Evolutionary conservation across 2,329 filamentous ascomycete species (phyloP).

Genomic region (Xylaria polymorpha): DNA sequence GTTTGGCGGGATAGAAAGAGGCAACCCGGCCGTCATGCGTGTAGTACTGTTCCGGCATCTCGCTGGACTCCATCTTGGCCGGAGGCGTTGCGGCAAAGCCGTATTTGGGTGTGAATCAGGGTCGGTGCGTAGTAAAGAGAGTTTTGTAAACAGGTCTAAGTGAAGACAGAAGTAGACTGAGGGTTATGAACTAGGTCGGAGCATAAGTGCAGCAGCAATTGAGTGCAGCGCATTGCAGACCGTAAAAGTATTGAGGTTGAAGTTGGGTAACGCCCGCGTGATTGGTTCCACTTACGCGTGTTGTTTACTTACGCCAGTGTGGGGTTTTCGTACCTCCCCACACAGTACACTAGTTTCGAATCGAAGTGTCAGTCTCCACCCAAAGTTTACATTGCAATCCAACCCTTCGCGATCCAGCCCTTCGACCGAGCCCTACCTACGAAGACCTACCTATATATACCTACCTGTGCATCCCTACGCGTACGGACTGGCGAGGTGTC

Average conservation of each 20-base stretch:
- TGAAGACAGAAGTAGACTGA: not conserved
- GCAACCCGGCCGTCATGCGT: constrained; percentile 81
- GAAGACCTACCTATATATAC: too few relatives aligned
- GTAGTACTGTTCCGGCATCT: constrained; percentile 61
- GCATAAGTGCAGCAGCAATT: constrained; percentile 3
- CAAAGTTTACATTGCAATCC: too few relatives aligned
- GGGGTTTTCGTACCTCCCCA: constrained; percentile 17
- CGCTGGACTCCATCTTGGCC: constrained; percentile 48
- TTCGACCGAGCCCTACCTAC: too few relatives aligned
- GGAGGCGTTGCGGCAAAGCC: constrained; percentile 14
- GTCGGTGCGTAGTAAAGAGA: constrained; percentile 7
- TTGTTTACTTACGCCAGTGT: constrained; percentile 46
- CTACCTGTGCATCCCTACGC: too few relatives aligned
- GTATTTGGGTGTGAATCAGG: not conserved
- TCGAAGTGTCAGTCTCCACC: too few relatives aligned
- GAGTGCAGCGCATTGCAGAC: constrained; percentile 7
- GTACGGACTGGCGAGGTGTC: too few relatives aligned
- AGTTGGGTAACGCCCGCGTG: constrained; percentile 19
- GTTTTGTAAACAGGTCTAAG: not conserved
- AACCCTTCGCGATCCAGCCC: too few relatives aligned
- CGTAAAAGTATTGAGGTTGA: constrained; percentile 9
- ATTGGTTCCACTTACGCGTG: constrained; percentile 46
- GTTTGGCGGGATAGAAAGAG: constrained; percentile 77
- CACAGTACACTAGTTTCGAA: not conserved
- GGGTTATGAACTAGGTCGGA: not conserved